Conservation (phyloP, 352 stramenopile species). For the Phytophthora pisi region DNA sequence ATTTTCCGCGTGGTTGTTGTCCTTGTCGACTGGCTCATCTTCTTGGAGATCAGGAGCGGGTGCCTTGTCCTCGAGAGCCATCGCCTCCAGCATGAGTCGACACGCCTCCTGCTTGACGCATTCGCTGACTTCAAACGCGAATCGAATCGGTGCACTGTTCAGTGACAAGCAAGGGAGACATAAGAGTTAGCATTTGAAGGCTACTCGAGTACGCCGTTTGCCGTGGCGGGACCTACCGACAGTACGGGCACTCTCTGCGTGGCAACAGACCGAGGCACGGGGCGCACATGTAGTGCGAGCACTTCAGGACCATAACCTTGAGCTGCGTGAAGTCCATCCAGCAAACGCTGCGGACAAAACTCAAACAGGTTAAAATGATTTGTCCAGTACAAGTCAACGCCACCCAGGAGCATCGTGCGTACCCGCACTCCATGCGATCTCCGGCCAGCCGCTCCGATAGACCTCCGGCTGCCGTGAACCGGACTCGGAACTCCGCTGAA, state of each 20-base stretch:
- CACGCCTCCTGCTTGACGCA: constrained; percentile 25
- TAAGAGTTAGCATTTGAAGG: not conserved
- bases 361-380: not conserved
- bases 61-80: constrained; percentile 16
- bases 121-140: constrained; percentile 14
- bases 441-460: constrained; percentile 21
- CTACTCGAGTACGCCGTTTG: not conserved
- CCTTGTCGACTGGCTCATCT: not conserved
- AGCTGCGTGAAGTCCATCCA: constrained; percentile 26
- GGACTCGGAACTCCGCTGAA: constrained; percentile 12
- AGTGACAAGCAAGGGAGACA: not conserved
- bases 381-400: not conserved
- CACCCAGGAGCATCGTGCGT: constrained; percentile 1
- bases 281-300: constrained; percentile 36
- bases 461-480: constrained; percentile 4
- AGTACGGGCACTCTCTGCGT: constrained; percentile 36
- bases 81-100: constrained; percentile 14
- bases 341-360: constrained; percentile 21
- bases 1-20: not conserved
- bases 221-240: constrained; percentile 8
- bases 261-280: constrained; percentile 28
- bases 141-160: constrained; percentile 22
- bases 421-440: constrained; percentile 40
- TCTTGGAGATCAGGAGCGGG: not conserved
- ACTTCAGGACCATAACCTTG: constrained; percentile 36